A percentile compares a stretch with the other conserved stretches of the same genome.
These are phyloP conservation scores for Coemansia javaensis DNA, from an alignment of 192 early-diverging fungal genomes.

Conservation along the genomic window DNA sequence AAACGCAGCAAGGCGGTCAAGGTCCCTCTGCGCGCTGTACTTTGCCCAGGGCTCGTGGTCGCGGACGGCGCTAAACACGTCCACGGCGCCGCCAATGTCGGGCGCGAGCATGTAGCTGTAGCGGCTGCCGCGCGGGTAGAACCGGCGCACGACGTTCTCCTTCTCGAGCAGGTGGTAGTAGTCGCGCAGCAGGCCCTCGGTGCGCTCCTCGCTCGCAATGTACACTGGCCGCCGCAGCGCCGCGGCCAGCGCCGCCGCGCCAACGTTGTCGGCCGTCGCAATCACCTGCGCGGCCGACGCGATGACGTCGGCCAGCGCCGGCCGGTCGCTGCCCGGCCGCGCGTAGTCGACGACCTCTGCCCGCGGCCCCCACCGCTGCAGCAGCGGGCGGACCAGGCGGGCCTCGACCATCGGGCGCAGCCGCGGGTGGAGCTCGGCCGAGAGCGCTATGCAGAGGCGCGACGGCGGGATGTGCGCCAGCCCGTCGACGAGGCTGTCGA, in stretches of 20 bases:
- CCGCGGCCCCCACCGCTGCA: neutral
- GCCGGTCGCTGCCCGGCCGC: conserved; percentile 8
- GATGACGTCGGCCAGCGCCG: conserved; percentile 15
- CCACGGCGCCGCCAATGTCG: conserved; percentile 26
- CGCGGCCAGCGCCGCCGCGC: conserved; percentile 28
- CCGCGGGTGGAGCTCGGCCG: conserved; percentile 8
- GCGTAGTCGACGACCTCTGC: conserved; percentile 32
- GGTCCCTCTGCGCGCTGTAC: conserved; percentile 28
- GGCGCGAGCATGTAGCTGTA: conserved; percentile 48
- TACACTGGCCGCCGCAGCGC: conserved; percentile 34
- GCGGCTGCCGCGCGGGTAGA: conserved; percentile 40
- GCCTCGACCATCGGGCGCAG: conserved; percentile 15
- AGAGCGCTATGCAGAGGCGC: conserved; percentile 18
- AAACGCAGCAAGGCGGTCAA: conserved; percentile 20
- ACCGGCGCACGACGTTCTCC: conserved; percentile 40
- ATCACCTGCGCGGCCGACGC: conserved; percentile 24
- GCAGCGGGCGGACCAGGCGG: conserved; percentile 20
- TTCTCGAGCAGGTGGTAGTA: conserved; percentile 39
- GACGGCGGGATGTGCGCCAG: conserved; percentile 10
- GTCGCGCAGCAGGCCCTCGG: conserved; percentile 19
- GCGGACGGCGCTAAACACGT: conserved; percentile 41
- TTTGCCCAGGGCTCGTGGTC: conserved; percentile 45
- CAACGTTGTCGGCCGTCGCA: conserved; percentile 31
- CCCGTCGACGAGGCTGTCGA: conserved; percentile 21
- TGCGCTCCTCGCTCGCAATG: conserved; percentile 44